Evolutionary conservation across 2,329 filamentous ascomycete genomes (phyloP).

Genomic region (Pseudopithomyces chartarum): DNA sequence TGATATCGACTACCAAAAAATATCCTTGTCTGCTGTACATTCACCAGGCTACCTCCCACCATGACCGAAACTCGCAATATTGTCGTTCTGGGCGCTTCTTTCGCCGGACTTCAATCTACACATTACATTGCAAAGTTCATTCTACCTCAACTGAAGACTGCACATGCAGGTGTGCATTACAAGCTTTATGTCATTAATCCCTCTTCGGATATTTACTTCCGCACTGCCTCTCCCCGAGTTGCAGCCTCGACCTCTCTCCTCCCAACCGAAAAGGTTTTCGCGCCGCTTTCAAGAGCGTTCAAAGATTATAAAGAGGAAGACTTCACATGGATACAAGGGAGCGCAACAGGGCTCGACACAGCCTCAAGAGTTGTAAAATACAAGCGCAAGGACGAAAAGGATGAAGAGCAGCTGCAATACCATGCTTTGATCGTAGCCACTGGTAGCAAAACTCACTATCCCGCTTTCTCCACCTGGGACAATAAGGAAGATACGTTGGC

Average conservation of each 20-base stretch:
- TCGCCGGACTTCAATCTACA: constrained; percentile 32
- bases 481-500: constrained; percentile 24
- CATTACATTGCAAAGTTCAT: constrained; percentile 46
- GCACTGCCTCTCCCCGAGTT: constrained; percentile 59
- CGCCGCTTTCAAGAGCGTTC: constrained; percentile 57
- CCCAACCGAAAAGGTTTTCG: constrained; percentile 53
- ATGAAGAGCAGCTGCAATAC: constrained; percentile 49
- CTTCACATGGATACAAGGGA: constrained; percentile 58
- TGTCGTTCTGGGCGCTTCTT: constrained; percentile 40
- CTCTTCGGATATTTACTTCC: constrained; percentile 59
- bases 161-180: constrained; percentile 42
- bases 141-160: constrained; percentile 38
- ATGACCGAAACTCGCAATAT: constrained; percentile 44
- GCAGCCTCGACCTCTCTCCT: constrained; percentile 56
- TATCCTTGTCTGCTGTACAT: too few relatives aligned
- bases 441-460: constrained; percentile 54
- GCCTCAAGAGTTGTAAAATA: constrained; percentile 52
- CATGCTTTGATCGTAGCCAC: constrained; percentile 63
- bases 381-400: constrained; percentile 27
- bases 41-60: neutral
- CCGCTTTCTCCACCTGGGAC: constrained; percentile 51
- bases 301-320: constrained; percentile 53
- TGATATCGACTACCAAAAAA: too few relatives aligned
- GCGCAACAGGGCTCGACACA: constrained; percentile 54
- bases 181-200: constrained; percentile 62